Evolutionary conservation across 345 rosid species (phyloP).

Genomic region (Eucalyptus fibrosa): DNA sequence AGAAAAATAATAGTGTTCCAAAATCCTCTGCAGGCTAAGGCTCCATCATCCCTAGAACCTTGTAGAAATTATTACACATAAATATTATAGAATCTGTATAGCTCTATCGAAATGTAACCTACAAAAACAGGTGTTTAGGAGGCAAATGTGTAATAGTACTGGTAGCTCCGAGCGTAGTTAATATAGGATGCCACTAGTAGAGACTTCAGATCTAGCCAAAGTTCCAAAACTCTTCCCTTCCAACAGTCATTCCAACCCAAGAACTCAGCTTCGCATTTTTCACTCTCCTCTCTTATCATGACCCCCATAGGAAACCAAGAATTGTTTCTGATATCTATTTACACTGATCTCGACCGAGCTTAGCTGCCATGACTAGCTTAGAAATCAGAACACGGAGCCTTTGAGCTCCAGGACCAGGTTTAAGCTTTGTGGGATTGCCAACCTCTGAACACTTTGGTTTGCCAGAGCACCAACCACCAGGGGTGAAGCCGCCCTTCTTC

Average conservation of each 20-base stretch:
- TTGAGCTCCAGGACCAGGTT: conserved; percentile 68
- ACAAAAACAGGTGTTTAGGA: not conserved
- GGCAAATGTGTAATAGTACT: not conserved
- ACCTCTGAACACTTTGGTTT: conserved; percentile 55
- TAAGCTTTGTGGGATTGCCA: conserved; percentile 47
- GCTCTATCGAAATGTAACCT: not conserved
- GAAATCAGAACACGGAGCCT: conserved; percentile 49
- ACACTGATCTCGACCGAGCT: conserved; percentile 49
- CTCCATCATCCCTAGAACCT: not conserved
- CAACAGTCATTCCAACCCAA: not conserved
- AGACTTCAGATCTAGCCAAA: not conserved
- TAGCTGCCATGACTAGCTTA: conserved; percentile 34
- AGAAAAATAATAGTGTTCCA: not conserved
- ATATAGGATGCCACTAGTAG: not conserved
- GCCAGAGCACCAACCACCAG: conserved; percentile 95
- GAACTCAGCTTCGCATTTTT: not conserved
- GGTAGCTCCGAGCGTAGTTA: not conserved
- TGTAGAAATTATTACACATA: not conserved
- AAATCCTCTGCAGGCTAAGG: not conserved
- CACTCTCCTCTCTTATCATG: not conserved
- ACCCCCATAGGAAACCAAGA: not conserved
- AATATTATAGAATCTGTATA: not conserved
- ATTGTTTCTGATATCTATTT: conserved; percentile 29
- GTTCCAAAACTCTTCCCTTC: not conserved
- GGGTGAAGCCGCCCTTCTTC: conserved; percentile 50